phyloP scores from a whole-genome alignment of 2,329 filamentous ascomycete species.

The Plenodomus tracheiphilus region DNA sequence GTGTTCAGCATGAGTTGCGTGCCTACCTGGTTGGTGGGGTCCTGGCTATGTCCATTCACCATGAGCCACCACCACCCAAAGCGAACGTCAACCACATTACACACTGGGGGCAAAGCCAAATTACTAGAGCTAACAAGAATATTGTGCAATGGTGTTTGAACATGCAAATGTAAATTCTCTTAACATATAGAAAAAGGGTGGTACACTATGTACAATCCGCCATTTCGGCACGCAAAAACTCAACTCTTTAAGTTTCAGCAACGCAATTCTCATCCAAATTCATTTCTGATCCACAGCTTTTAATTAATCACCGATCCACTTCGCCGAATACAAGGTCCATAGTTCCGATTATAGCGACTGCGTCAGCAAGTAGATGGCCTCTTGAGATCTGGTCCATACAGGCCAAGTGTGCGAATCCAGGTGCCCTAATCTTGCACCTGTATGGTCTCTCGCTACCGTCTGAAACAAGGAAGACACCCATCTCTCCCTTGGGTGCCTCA shows the following conservation, averaged over 20 bases:
- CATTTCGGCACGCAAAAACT: neutral
- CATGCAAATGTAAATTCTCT: slow-evolving; percentile 21
- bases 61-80: too few species aligned
- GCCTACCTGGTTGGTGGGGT: too few species aligned
- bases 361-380: slow-evolving; percentile 93
- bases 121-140: too few species aligned
- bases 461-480: slow-evolving; percentile 95
- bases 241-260: neutral
- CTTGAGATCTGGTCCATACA: slow-evolving; percentile 93
- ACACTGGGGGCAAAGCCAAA: too few species aligned
- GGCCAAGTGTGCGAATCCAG: slow-evolving; percentile 91
- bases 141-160: too few species aligned
- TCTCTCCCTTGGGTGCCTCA: slow-evolving; percentile 99
- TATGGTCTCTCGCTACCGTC: slow-evolving; percentile 97
- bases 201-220: slow-evolving; percentile 35
- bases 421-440: slow-evolving; percentile 94
- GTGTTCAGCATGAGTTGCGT: too few species aligned
- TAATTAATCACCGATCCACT: slow-evolving; percentile 16
- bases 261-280: neutral
- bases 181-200: slow-evolving; percentile 17
- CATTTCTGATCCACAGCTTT: neutral
- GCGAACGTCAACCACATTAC: too few species aligned
- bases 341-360: slow-evolving; percentile 85
- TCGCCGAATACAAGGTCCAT: slow-evolving; percentile 47
- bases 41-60: too few species aligned